Evolutionary conservation across 306 rosid genomes (phyloP).

Genomic region (Hippophae gyantsensis): DNA sequence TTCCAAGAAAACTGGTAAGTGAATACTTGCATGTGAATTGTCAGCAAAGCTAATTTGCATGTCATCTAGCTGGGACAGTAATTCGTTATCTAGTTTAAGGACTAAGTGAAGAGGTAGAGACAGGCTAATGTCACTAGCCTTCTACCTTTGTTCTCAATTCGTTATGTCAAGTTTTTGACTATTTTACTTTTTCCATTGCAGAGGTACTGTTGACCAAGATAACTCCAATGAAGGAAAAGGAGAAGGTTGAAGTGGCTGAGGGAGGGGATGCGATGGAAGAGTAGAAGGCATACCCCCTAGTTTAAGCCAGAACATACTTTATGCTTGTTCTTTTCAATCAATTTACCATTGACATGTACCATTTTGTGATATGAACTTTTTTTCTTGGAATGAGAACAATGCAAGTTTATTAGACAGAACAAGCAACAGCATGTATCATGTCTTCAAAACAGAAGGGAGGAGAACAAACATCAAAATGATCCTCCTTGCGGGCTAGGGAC

Average conservation of each 20-base stretch:
- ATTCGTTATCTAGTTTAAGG: neutral
- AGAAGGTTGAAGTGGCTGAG: constrained; percentile 54
- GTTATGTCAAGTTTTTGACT: neutral
- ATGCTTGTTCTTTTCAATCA: neutral
- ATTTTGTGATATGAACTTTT: too few relatives aligned
- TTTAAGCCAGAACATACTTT: neutral
- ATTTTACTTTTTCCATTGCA: constrained; percentile 28
- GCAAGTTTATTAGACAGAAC: too few relatives aligned
- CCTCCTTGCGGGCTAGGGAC: too few relatives aligned
- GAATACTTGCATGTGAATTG: neutral
- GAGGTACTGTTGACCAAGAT: constrained; percentile 83
- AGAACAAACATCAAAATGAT: too few relatives aligned
- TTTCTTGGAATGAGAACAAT: too few relatives aligned
- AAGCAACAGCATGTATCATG: too few relatives aligned
- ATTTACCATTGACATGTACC: too few relatives aligned
- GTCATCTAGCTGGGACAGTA: neutral
- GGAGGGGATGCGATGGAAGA: constrained; percentile 91
- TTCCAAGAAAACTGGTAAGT: constrained; percentile 77
- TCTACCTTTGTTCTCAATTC: neutral
- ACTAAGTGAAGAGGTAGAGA: neutral
- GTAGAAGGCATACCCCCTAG: constrained; percentile 27
- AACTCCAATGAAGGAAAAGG: constrained; percentile 40
- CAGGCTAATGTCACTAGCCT: neutral
- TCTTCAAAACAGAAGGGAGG: too few relatives aligned
- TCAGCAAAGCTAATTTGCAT: too few relatives aligned